Evolutionary conservation across 441 rosid genomes (phyloP), one percentile per base, ranked within the genome.

Genomic region (Macaranga tanarius): DNA sequence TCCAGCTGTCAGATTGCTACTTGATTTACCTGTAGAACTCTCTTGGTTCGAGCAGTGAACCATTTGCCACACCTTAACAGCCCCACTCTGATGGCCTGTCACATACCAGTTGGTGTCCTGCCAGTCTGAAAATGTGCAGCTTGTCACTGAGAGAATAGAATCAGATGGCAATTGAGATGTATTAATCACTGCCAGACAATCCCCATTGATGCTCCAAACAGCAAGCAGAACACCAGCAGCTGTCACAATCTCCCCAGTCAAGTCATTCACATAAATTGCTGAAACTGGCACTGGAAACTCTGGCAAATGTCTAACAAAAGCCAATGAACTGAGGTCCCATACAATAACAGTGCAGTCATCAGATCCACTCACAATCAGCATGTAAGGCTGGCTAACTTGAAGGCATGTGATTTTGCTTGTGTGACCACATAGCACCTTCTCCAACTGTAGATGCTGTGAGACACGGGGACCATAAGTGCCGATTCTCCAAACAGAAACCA

Each of bases 11-110:
- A 83, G 83, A 75, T 73, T 84, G 82, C 80, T 77, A 71, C 82
- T 77, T 8, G 82, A 62, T 79, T 84, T 91, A 80, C 84, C 84
- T 61, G 62, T 72, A 55, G 78, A 79, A 74, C 79, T 86, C 77
- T 82, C 86, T 26, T 84, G 86, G 81, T 77, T 86, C 20, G 98
- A 78, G 82, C 80, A 80, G 84, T 96, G 95, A 69, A 92, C 80
- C 99, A 96, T 91, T 72, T 90, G 88, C 99, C 99, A 96, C 70
- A 96, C 87, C 86, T 94, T 96, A 65, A 96, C 83, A 1, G 99
- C 93, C 44, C 99, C 99, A 81, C 98, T 96, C 83, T 94, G 99
- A 81, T 94, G 99, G 70, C 99, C 99, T 15, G 99, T 94, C 75
- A 86, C 97, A 62, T 90, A 94, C 98, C 99, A 96, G 77, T 83